phyloP scores from a whole-genome alignment of 78 protist species.

The Neovahlkampfia damariscottae region DNA sequence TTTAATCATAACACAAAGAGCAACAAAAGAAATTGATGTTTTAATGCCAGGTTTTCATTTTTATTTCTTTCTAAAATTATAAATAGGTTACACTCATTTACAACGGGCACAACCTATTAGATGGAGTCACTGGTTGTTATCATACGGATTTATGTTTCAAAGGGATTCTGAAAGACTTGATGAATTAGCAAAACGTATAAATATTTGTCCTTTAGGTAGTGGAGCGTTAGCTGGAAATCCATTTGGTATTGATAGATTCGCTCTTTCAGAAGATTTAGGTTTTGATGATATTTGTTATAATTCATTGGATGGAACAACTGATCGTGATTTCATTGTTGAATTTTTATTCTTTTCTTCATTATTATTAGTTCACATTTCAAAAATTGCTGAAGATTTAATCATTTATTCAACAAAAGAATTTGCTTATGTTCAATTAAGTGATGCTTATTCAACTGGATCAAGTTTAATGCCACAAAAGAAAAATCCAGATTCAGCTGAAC shows the following conservation, averaged over 20 bases:
- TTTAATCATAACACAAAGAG: not conserved
- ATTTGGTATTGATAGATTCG: constrained; percentile 40
- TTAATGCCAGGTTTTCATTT: constrained; percentile 60
- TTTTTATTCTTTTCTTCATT: constrained; percentile 34
- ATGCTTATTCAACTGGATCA: constrained; percentile 52
- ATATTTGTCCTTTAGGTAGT: constrained; percentile 36
- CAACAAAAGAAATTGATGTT: constrained; percentile 18
- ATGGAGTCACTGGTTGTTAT: constrained; percentile 52
- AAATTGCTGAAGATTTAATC: constrained; percentile 52
- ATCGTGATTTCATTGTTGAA: constrained; percentile 57
- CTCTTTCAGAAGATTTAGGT: constrained; percentile 39
- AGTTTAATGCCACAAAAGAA: constrained; percentile 70
- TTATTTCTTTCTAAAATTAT: not conserved
- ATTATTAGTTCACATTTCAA: constrained; percentile 33
- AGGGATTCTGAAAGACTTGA: constrained; percentile 29
- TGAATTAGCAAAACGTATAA: constrained; percentile 1
- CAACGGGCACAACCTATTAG: constrained; percentile 57
- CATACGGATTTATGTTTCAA: constrained; percentile 20
- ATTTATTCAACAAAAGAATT: constrained; percentile 52
- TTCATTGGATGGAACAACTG: constrained; percentile 44
- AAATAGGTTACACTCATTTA: constrained; percentile 58
- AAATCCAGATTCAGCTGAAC: constrained; percentile 62
- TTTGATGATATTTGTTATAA: constrained; percentile 26
- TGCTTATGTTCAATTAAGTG: constrained; percentile 32
- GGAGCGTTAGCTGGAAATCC: constrained; percentile 71